These are phyloP conservation scores for Dryadomyces sulphureus DNA, from an alignment of 2,329 filamentous ascomycete species.

Conservation along the genomic window DNA sequence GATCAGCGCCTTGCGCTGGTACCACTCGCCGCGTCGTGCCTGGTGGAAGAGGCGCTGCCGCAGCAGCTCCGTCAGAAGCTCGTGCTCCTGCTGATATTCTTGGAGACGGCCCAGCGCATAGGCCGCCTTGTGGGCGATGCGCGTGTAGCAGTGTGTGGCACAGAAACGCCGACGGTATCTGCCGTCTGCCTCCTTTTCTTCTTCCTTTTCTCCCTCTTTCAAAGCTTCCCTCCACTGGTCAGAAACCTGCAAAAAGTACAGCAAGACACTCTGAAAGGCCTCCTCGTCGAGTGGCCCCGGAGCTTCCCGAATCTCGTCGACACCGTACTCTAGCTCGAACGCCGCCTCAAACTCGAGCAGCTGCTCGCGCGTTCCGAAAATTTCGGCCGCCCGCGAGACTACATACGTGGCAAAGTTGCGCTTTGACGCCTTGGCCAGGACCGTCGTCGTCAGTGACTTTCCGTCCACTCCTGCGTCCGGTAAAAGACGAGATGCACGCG, in stretches of 20 bases:
- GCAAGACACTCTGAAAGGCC: constrained; percentile 51
- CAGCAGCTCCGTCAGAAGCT: constrained; percentile 60
- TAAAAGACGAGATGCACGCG: constrained; percentile 94
- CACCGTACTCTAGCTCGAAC: constrained; percentile 62
- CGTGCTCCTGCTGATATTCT: constrained; percentile 62
- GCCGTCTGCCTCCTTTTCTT: constrained; percentile 74
- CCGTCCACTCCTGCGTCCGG: constrained; percentile 89
- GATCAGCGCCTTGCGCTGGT: constrained; percentile 82
- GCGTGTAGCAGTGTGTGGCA: constrained; percentile 83
- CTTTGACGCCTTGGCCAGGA: constrained; percentile 76
- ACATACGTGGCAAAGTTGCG: constrained; percentile 83
- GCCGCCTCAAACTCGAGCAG: constrained; percentile 84
- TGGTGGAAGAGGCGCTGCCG: constrained; percentile 72
- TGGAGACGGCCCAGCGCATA: constrained; percentile 71
- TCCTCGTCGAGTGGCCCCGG: constrained; percentile 53
- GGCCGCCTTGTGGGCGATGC: constrained; percentile 79
- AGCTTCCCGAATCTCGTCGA: constrained; percentile 73
- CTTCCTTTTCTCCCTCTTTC: constrained; percentile 60
- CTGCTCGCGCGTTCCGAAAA: constrained; percentile 62
- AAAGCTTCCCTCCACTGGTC: constrained; percentile 67
- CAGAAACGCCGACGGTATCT: constrained; percentile 82
- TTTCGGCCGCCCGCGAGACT: constrained; percentile 76
- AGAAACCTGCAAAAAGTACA: constrained; percentile 60
- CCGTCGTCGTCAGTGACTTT: constrained; percentile 94
- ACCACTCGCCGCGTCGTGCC: constrained; percentile 78